Conservation (phyloP, 73 alveolate species). For the Diophrys appendiculata region DNA sequence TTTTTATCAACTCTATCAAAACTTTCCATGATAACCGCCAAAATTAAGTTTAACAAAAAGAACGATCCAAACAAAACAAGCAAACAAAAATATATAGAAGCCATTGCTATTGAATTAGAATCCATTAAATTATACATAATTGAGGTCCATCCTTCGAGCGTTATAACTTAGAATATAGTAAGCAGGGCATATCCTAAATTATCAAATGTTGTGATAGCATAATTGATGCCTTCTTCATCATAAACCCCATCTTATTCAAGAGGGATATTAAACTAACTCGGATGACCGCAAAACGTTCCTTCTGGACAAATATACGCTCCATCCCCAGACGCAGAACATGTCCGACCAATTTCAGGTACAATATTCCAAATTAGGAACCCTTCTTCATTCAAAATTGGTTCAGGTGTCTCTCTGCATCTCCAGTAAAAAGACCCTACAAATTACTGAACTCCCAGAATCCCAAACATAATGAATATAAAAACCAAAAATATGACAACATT, state of each 20-base stretch:
- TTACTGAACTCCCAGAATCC: constrained; percentile 43
- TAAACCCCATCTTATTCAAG: constrained; percentile 21
- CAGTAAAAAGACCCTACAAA: constrained; percentile 8
- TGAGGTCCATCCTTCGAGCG: constrained; percentile 82
- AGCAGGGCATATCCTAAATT: constrained; percentile 65
- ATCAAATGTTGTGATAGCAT: constrained; percentile 73
- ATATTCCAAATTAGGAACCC: constrained; percentile 15
- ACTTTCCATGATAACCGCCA: constrained; percentile 54
- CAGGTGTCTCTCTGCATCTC: constrained; percentile 33
- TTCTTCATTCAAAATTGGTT: constrained; percentile 32
- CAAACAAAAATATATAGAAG: constrained; percentile 20
- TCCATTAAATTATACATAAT: constrained; percentile 54
- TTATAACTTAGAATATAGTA: constrained; percentile 69
- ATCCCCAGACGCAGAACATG: constrained; percentile 1
- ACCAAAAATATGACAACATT: constrained; percentile 41
- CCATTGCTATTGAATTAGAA: constrained; percentile 18
- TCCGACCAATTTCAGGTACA: constrained; percentile 7
- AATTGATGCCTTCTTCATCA: constrained; percentile 28
- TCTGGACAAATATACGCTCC: constrained; percentile 5
- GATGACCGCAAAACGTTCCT: constrained; percentile 23
- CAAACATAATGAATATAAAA: constrained; percentile 49
- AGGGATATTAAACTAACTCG: neutral
- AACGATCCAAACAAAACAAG: constrained; percentile 38
- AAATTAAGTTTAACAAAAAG: constrained; percentile 34
- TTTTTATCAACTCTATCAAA: constrained; percentile 48